phyloP scores from a whole-genome alignment of 2,329 filamentous ascomycete species.

The Scedosporium apiospermum region DNA sequence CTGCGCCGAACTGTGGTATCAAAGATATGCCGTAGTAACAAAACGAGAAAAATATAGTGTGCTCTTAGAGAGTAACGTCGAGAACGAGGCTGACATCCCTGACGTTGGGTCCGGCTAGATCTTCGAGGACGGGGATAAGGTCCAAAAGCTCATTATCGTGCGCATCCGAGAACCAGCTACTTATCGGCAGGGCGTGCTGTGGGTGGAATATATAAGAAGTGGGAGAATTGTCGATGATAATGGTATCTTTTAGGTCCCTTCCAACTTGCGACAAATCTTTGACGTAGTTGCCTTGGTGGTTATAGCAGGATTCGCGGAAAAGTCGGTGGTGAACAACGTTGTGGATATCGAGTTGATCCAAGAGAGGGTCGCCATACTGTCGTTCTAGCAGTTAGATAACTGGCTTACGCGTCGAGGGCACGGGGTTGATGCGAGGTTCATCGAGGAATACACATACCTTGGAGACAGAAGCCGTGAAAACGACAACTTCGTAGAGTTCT shows the following conservation, averaged over 20 bases:
- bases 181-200: slow-evolving; percentile 96
- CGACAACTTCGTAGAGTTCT: slow-evolving; percentile 95
- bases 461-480: slow-evolving; percentile 96
- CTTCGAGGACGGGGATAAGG: slow-evolving; percentile 94
- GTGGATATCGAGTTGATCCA: slow-evolving; percentile 96
- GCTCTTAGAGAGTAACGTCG: slow-evolving; percentile 66
- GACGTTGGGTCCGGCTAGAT: slow-evolving; percentile 80
- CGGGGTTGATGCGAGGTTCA: slow-evolving; percentile 13
- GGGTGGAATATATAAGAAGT: slow-evolving; percentile 99
- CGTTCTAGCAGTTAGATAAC: neutral
- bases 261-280: slow-evolving; percentile 98
- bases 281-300: slow-evolving; percentile 98
- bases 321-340: slow-evolving; percentile 91
- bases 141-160: slow-evolving; percentile 98
- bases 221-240: slow-evolving; percentile 98
- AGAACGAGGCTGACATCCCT: slow-evolving; percentile 95
- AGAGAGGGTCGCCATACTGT: slow-evolving; percentile 87
- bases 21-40: neutral
- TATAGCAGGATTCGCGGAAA: slow-evolving; percentile 98
- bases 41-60: slow-evolving; percentile 16
- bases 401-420: slow-evolving; percentile 9
- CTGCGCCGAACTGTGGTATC: slow-evolving; percentile 14
- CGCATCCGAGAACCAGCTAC: slow-evolving; percentile 99
- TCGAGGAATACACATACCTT: slow-evolving; percentile 50
- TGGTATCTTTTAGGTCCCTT: slow-evolving; percentile 90